Percentiles rank a stretch among this genome's conserved stretches.
These are phyloP conservation scores for Elongisporangium anandrum DNA, from an alignment of 352 stramenopile species.

Conservation along the genomic window DNA sequence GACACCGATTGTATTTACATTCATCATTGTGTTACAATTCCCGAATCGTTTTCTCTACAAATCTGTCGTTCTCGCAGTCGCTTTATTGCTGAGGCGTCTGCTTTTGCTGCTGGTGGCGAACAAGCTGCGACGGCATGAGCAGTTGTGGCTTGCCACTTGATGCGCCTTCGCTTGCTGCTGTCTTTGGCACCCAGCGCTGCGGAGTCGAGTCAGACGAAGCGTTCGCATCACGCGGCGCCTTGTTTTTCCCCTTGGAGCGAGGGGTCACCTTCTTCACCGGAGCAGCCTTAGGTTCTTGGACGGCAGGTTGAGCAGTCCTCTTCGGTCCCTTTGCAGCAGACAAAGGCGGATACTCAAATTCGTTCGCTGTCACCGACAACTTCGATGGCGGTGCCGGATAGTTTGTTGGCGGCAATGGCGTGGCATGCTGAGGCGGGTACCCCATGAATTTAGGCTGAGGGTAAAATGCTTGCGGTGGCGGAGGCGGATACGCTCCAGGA, in stretches of 20 bases:
- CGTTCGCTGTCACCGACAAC: not conserved
- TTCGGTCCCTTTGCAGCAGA: conserved; percentile 2
- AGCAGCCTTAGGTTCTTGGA: conserved; percentile 10
- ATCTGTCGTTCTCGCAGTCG: not conserved
- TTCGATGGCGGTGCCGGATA: not conserved
- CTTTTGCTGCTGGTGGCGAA: conserved; percentile 44
- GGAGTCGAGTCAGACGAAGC: conserved; percentile 6
- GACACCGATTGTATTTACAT: conserved; percentile 1
- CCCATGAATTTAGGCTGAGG: conserved; percentile 18
- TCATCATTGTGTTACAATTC: conserved; percentile 2
- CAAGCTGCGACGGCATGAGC: conserved; percentile 44
- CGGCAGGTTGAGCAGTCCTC: conserved; percentile 3
- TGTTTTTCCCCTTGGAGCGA: conserved; percentile 8
- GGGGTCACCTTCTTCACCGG: conserved; percentile 14
- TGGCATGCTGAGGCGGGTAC: conserved; percentile 23
- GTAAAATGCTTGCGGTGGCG: conserved; percentile 18
- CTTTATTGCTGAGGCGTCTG: conserved; percentile 12
- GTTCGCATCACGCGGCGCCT: conserved; percentile 2
- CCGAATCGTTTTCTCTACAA: not conserved
- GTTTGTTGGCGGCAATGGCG: conserved; percentile 8
- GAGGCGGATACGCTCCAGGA: conserved; percentile 13
- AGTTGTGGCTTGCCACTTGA: conserved; percentile 15
- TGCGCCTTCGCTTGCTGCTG: conserved; percentile 3
- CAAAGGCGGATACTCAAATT: conserved; percentile 17
- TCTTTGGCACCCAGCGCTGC: conserved; percentile 35